Percentiles rank a stretch among this genome's conserved stretches.
Evolutionary conservation across 305 asterid genomes (phyloP).

Genomic region (Euphrasia arctica): DNA sequence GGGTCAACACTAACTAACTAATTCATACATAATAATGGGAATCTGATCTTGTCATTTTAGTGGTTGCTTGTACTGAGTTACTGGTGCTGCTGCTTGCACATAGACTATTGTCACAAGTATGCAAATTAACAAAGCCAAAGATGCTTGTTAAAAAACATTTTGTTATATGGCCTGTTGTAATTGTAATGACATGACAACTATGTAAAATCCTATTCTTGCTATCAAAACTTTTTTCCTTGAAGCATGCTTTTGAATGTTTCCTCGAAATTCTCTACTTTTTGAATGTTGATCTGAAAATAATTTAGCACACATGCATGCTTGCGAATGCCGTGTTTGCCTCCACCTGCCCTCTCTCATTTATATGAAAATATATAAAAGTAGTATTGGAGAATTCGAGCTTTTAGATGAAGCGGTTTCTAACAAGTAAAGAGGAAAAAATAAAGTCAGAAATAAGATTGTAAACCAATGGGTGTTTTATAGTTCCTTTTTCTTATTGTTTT

Average conservation of each 20-base stretch:
- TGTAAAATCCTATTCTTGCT: constrained; percentile 19
- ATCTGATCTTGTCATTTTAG: no score
- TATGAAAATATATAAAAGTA: constrained; percentile 4
- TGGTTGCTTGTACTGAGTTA: no score
- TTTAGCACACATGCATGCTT: not conserved
- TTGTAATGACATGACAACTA: constrained; percentile 12
- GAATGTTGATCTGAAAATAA: constrained; percentile 12
- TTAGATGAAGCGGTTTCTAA: no score
- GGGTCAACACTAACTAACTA: not conserved
- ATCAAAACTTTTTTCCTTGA: constrained; percentile 20
- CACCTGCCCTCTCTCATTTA: constrained; percentile 9
- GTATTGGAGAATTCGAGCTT: no score
- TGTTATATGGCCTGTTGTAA: constrained; percentile 25
- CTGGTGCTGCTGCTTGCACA: no score
- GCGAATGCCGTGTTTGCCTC: not conserved
- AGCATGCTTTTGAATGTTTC: constrained; percentile 18
- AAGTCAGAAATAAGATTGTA: constrained; percentile 16
- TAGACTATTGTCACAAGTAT: no score
- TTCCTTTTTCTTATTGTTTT: constrained; percentile 12
- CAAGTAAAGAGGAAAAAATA: not conserved
- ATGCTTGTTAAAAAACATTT: no score
- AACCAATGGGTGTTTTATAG: constrained; percentile 8
- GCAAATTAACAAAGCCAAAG: no score
- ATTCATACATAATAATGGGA: not conserved
- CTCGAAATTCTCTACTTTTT: constrained; percentile 14